phyloP scores from a whole-genome alignment of 306 rosid species.

The Sesbania bispinosa region DNA sequence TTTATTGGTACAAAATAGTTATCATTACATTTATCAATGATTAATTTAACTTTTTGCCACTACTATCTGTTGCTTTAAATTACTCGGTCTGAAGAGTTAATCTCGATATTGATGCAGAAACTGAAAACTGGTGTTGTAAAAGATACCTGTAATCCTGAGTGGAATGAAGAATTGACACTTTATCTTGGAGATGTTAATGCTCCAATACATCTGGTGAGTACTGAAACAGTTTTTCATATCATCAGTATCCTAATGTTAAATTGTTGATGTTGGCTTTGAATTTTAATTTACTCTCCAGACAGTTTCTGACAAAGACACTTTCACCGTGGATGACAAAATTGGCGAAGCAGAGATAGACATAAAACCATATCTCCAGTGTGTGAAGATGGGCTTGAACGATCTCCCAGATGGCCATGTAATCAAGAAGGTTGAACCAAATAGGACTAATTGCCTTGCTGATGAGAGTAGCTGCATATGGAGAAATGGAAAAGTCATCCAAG shows the following conservation, averaged over 20 bases:
- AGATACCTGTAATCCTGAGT: slow-evolving; percentile 58
- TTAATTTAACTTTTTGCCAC: neutral
- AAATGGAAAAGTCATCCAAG: slow-evolving; percentile 60
- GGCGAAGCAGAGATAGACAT: slow-evolving; percentile 75
- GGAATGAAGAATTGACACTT: slow-evolving; percentile 84
- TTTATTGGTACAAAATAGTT: neutral
- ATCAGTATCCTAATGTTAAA: neutral
- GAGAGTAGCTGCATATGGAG: slow-evolving; percentile 66
- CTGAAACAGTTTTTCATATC: neutral
- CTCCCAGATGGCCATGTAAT: slow-evolving; percentile 55
- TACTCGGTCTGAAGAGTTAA: neutral
- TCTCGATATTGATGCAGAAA: slow-evolving; percentile 38
- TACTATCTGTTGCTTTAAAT: neutral
- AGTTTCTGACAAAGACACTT: slow-evolving; percentile 69
- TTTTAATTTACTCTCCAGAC: slow-evolving; percentile 31
- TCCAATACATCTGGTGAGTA: slow-evolving; percentile 54
- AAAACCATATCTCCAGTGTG: slow-evolving; percentile 64
- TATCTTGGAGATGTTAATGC: slow-evolving; percentile 35
- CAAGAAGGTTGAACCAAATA: slow-evolving; percentile 51
- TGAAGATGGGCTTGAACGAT: slow-evolving; percentile 41
- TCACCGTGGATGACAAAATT: slow-evolving; percentile 64
- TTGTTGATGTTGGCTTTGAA: neutral
- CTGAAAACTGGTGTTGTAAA: slow-evolving; percentile 57
- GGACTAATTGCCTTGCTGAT: slow-evolving; percentile 48
- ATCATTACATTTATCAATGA: neutral